Evolutionary conservation across 2,329 filamentous ascomycete genomes (phyloP).

Genomic region (Shiraia sp.): DNA sequence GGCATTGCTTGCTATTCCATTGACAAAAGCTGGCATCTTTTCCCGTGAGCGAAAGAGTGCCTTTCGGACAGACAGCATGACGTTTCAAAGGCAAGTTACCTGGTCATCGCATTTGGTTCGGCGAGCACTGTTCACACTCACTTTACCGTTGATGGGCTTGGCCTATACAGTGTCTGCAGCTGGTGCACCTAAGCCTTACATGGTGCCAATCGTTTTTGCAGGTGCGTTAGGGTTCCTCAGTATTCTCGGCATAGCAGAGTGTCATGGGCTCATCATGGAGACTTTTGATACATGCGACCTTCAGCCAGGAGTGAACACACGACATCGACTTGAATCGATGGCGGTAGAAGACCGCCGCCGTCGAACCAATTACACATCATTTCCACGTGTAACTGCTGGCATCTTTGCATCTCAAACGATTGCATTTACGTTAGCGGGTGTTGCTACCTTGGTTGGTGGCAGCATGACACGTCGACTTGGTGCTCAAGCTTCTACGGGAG

Average conservation of each 20-base stretch:
- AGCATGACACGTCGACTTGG: conserved; percentile 67
- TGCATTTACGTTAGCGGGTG: conserved; percentile 70
- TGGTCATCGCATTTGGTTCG: conserved; percentile 76
- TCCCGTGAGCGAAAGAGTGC: conserved; percentile 65
- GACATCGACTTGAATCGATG: conserved; percentile 52
- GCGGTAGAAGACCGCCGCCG: conserved; percentile 50
- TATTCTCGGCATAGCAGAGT: conserved; percentile 74
- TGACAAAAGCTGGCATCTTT: conserved; percentile 72
- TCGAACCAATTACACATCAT: conserved; percentile 74
- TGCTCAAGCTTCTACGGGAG: conserved; percentile 68
- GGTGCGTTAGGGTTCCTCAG: conserved; percentile 70
- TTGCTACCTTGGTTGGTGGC: conserved; percentile 70
- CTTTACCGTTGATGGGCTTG: conserved; percentile 68
- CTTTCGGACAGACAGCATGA: conserved; percentile 68
- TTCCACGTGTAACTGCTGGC: conserved; percentile 72
- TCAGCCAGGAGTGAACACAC: conserved; percentile 68
- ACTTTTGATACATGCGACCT: conserved; percentile 81
- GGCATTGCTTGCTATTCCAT: conserved; percentile 69
- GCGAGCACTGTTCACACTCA: conserved; percentile 67
- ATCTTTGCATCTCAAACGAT: conserved; percentile 72
- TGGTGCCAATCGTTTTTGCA: conserved; percentile 69
- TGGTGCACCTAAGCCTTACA: conserved; percentile 61
- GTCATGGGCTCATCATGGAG: conserved; percentile 78
- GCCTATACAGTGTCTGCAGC: conserved; percentile 69
- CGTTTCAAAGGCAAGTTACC: conserved; percentile 64